Evolutionary conservation across 2,329 filamentous ascomycete species (phyloP).

Genomic region (Madurella mycetomatis): DNA sequence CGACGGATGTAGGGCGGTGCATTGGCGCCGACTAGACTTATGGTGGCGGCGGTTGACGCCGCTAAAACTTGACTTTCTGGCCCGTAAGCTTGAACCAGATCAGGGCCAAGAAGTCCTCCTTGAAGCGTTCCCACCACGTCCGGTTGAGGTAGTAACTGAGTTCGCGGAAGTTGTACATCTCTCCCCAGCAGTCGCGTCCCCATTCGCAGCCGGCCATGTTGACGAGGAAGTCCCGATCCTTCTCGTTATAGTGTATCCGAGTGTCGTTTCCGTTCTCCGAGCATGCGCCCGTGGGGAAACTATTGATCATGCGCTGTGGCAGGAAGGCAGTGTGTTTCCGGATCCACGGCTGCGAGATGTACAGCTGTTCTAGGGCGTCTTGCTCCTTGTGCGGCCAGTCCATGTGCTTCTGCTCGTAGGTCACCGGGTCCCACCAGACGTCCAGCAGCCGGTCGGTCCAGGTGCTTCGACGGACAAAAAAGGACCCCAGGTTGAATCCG

Average conservation of each 20-base stretch:
- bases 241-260: conserved; percentile 78
- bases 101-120: conserved; percentile 59
- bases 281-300: conserved; percentile 87
- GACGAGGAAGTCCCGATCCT: conserved; percentile 86
- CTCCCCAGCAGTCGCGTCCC: conserved; percentile 94
- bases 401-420: conserved; percentile 98
- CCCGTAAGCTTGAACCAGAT: conserved; percentile 62
- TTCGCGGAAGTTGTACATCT: conserved; percentile 94
- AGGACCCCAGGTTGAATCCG: conserved; percentile 94
- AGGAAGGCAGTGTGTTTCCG: conserved; percentile 84
- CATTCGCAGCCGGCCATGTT: conserved; percentile 99
- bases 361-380: conserved; percentile 89
- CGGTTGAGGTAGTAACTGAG: conserved; percentile 87
- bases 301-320: conserved; percentile 87
- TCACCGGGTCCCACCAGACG: conserved; percentile 97
- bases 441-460: conserved; percentile 93
- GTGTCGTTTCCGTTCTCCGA: conserved; percentile 70
- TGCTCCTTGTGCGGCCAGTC: conserved; percentile 99
- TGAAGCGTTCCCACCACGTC: conserved; percentile 71
- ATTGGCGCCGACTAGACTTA: no score
- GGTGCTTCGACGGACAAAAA: conserved; percentile 78
- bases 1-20: not conserved
- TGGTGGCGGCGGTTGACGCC: not conserved
- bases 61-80: conserved; percentile 53
- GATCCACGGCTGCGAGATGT: conserved; percentile 88